These are phyloP conservation scores for Alternaria triticimaculans DNA, from an alignment of 2,329 filamentous ascomycete species.

Conservation along the genomic window DNA sequence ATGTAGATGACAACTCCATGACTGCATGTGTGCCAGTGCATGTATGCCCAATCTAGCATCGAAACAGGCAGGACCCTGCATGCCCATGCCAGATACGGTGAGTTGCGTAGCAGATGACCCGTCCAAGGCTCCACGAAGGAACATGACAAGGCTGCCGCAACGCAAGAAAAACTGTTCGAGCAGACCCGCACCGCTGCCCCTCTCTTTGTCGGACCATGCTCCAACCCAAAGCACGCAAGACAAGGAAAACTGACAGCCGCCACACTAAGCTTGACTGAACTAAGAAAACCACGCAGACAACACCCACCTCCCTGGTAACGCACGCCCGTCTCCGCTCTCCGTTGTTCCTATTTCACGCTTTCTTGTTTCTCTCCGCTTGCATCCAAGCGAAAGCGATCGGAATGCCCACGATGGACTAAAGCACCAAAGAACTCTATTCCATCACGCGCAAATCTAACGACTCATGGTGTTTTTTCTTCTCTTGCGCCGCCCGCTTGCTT, in stretches of 20 bases:
- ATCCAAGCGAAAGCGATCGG: not conserved
- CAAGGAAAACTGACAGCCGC: not conserved
- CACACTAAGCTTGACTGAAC: not conserved
- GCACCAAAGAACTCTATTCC: not conserved
- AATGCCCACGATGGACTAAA: not conserved
- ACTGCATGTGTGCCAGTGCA: conserved; percentile 2
- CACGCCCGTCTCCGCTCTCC: not conserved
- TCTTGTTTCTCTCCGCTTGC: not conserved
- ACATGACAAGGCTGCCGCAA: conserved; percentile 3
- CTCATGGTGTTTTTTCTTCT: not conserved
- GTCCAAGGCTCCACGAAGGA: not conserved
- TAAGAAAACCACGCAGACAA: not conserved
- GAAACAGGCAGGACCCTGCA: conserved; percentile 8
- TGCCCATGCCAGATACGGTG: conserved; percentile 3
- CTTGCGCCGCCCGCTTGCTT: not conserved
- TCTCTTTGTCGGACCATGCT: not conserved
- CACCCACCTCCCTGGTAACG: not conserved
- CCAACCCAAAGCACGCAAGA: not conserved
- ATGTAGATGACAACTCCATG: conserved; percentile 1
- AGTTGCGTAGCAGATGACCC: not conserved
- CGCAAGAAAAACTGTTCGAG: conserved; percentile 2
- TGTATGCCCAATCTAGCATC: conserved; percentile 5
- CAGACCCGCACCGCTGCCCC: not conserved
- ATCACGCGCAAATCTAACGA: not conserved
- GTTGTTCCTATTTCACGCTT: not conserved